These are phyloP conservation scores for Batkoa obscura DNA, from an alignment of 371 early-diverging fungal genomes.

Conservation along the genomic window DNA sequence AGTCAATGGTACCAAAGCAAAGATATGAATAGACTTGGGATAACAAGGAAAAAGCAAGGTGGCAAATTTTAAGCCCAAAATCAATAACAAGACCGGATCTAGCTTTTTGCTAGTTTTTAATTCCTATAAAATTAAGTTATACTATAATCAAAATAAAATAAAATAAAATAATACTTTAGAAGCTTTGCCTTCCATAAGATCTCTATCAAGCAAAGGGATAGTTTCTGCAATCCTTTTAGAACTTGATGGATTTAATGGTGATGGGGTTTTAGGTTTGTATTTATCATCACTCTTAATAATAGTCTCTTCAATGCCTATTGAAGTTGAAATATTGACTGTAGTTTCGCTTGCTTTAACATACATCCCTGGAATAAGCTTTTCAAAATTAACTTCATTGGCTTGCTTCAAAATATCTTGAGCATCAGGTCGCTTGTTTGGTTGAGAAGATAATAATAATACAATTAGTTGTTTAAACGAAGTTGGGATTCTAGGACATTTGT, in stretches of 20 bases:
- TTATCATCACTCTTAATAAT: background rate
- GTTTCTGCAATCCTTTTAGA: background rate
- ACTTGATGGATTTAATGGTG: background rate
- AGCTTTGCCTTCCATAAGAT: background rate
- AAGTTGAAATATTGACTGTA: background rate
- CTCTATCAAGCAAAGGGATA: background rate
- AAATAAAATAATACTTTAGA: too few relatives aligned
- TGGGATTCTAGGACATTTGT: constrained; percentile 4
- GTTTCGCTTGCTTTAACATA: background rate
- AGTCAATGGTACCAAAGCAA: background rate
- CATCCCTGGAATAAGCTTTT: background rate
- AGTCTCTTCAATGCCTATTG: background rate
- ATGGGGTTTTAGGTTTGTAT: background rate
- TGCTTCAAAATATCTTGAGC: constrained; percentile 9
- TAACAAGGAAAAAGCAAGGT: constrained; percentile 5
- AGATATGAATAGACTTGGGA: background rate
- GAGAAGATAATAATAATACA: constrained; percentile 6
- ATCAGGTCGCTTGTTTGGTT: constrained; percentile 8
- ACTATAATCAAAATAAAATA: too few relatives aligned
- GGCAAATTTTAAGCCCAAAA: background rate
- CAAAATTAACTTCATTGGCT: background rate
- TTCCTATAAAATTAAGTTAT: too few relatives aligned
- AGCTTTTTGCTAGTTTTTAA: too few relatives aligned
- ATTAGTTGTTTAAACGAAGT: constrained; percentile 7
- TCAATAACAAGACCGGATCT: background rate